These are phyloP conservation scores for Cryptococcus jaspeensis DNA, from an alignment of 1,284 basidiomycete species.

Conservation along the genomic window DNA sequence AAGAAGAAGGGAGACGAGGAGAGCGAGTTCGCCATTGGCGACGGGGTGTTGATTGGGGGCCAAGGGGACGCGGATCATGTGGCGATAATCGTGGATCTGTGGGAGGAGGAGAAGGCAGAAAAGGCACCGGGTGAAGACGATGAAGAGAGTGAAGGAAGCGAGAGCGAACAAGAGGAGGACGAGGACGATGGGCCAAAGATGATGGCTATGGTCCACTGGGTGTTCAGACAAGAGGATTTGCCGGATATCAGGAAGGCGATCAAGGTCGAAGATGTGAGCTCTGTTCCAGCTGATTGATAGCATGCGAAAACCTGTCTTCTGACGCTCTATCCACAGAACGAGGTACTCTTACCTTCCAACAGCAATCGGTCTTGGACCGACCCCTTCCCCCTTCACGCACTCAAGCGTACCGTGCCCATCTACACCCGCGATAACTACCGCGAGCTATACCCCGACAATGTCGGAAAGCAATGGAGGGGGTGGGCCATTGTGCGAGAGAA, in stretches of 20 bases:
- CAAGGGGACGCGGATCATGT: conserved; percentile 47
- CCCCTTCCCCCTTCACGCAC: conserved; percentile 31
- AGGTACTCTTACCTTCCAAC: conserved; percentile 40
- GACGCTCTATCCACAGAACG: conserved; percentile 30
- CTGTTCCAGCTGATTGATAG: background rate
- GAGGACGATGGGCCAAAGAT: conserved; percentile 27
- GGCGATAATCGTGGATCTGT: conserved; percentile 42
- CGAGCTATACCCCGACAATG: conserved; percentile 30
- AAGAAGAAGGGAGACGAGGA: conserved; percentile 29
- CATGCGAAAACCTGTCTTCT: background rate
- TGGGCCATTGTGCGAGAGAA: conserved; percentile 37
- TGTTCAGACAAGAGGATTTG: conserved; percentile 45
- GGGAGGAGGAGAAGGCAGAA: conserved; percentile 24
- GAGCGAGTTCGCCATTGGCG: conserved; percentile 42
- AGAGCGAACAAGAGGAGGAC: conserved; percentile 13
- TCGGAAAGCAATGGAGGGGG: conserved; percentile 31
- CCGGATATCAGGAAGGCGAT: conserved; percentile 49
- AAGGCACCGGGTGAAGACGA: conserved; percentile 13
- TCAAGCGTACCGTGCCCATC: conserved; percentile 39
- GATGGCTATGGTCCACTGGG: conserved; percentile 51
- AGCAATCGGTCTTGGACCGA: conserved; percentile 34
- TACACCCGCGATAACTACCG: conserved; percentile 38
- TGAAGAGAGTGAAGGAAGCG: conserved; percentile 5
- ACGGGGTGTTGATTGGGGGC: conserved; percentile 44
- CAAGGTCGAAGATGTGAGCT: conserved; percentile 46